Percentiles rank a stretch among this genome's conserved stretches.
These are phyloP conservation scores for Eimeria acervulina DNA, from an alignment of 169 alveolate species.

Conservation along the genomic window DNA sequence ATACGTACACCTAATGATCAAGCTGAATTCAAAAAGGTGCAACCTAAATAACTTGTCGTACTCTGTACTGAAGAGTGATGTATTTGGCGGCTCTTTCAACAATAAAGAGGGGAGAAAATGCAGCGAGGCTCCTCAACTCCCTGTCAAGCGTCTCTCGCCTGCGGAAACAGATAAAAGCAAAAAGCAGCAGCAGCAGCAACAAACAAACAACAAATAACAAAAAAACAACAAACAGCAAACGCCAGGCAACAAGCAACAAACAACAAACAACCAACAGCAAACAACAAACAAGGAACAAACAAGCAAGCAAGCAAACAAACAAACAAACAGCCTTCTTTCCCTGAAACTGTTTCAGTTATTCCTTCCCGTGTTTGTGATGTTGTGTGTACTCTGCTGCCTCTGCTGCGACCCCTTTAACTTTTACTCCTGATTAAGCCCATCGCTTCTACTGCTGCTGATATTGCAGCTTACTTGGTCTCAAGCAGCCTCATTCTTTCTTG, in stretches of 20 bases:
- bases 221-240: too few species aligned
- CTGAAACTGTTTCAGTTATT: neutral
- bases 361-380: neutral
- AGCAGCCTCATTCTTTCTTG: conserved; percentile 35
- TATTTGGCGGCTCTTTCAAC: conserved; percentile 80
- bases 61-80: conserved; percentile 79
- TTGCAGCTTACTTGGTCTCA: conserved; percentile 55
- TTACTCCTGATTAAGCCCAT: neutral
- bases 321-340: neutral
- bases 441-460: conserved; percentile 3
- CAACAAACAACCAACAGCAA: too few species aligned
- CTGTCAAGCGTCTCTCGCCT: conserved; percentile 78
- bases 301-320: too few species aligned
- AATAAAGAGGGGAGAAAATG: conserved; percentile 82
- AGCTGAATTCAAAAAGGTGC: neutral
- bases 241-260: too few species aligned
- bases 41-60: neutral
- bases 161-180: neutral
- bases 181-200: neutral
- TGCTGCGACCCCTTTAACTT: neutral
- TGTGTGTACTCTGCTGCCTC: neutral
- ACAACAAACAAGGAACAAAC: too few species aligned
- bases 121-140: conserved; percentile 79
- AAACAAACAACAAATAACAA: too few species aligned
- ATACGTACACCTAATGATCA: neutral